phyloP scores from a whole-genome alignment of 257 asterid species.

The Solanum lycopersicoides region DNA sequence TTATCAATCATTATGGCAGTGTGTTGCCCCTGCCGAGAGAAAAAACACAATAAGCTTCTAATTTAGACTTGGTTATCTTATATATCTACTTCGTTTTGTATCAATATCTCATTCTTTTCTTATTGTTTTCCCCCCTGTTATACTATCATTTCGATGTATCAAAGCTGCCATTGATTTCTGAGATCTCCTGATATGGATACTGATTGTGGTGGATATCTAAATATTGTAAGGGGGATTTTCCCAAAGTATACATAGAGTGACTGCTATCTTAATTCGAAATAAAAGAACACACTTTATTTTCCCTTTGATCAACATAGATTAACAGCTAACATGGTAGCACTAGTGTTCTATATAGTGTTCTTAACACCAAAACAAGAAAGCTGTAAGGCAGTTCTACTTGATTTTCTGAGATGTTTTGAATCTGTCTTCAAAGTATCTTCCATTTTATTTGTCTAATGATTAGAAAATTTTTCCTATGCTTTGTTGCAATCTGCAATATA shows the following conservation, averaged over 20 bases:
- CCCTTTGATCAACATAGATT: neutral
- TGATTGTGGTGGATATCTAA: neutral
- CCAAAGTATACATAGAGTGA: neutral
- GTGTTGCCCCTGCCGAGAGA: constrained; percentile 75
- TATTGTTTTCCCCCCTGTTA: neutral
- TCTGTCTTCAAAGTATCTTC: neutral
- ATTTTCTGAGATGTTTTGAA: neutral
- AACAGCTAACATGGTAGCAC: neutral
- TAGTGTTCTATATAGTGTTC: neutral
- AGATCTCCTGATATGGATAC: neutral
- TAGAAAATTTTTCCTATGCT: neutral
- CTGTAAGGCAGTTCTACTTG: neutral
- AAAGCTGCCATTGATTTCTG: neutral
- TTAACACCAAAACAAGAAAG: neutral
- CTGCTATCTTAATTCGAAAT: neutral
- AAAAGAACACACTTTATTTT: neutral
- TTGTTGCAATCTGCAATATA: neutral
- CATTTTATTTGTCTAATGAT: neutral
- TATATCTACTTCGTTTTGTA: neutral
- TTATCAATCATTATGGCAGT: constrained; percentile 75
- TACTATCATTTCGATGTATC: neutral
- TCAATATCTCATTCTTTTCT: neutral
- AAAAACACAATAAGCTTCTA: constrained; percentile 15
- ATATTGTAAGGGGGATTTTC: neutral
- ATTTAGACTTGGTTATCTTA: neutral